Base-by-base conservation (phyloP, 1,284 basidiomycete genomes). In the Wallemia mellicola region DNA sequence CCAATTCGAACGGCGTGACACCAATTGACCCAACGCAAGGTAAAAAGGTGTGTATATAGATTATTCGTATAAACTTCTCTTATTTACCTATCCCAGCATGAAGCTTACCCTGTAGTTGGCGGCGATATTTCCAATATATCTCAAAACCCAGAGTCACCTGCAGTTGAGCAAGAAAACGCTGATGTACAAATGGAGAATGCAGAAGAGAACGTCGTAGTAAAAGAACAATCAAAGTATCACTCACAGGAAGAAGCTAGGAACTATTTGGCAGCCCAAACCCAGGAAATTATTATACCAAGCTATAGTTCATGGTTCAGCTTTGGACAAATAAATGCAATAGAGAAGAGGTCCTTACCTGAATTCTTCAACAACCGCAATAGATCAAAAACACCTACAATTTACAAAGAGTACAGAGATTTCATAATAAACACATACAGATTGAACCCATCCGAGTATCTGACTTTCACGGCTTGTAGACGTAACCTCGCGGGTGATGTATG, bases 351-450 rank as follows among this genome's bases (percentile, higher is more conserved):
- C 1, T 74, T 99, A 26, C 94, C 92, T 48, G 92, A 99, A 71
- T 99, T 96, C 76, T 99, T 99, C 78, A 92, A 91, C 70, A 86
- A 85, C 61, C 77, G 87, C 63, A 92, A 94, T 70, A 74, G 92
- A 64, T 85, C 82, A 64, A 99, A 99, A 73, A 95, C 91, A 0
- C 92, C 92, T 0, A 78, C 84, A 27, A 87, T 96, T 64, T 99
- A 98, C 77, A 98, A 96, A 71, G 92, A 96, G 70, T 99, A 99
- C 69, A 81, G 92, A 63, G 92, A 99, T 75, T 99, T 99, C 67
- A 99, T 99, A 88, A 80, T 99, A 71, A 95, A 99, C 73, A 92
- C 92, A 1, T 98, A 96, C 72, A 77, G 92, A 54, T 76, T 99
- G 58, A 79, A 94, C 63, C 94, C 92, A 0, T 79, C 79, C 54